These are phyloP conservation scores for Umbelopsis sp. DNA, from an alignment of 371 early-diverging fungal species.

Conservation along the genomic window DNA sequence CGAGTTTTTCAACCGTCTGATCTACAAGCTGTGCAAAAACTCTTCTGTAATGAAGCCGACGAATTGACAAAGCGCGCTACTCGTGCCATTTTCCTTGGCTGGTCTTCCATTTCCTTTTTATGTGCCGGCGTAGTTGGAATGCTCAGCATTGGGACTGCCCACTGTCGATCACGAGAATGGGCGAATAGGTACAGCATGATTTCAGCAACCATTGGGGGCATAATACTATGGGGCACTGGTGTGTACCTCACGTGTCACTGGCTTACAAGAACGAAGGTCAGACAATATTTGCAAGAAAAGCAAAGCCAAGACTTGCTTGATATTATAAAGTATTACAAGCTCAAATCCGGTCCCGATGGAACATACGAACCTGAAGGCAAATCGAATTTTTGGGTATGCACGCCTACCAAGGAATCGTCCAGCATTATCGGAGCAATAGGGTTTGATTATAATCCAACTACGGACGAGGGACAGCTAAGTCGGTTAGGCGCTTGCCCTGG, in stretches of 20 bases:
- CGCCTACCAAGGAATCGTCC: not conserved
- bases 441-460: not conserved
- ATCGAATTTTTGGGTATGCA: slow-evolving; percentile 13
- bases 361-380: slow-evolving; percentile 14
- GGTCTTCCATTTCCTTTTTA: slow-evolving; percentile 4
- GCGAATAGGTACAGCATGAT: slow-evolving; percentile 4
- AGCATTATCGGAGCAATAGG: slow-evolving; percentile 9
- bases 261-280: slow-evolving; percentile 7
- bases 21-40: not conserved
- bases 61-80: not conserved
- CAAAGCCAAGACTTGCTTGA: not conserved
- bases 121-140: slow-evolving; percentile 14
- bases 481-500: not conserved
- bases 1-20: slow-evolving; percentile 15
- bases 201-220: slow-evolving; percentile 8
- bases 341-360: not conserved
- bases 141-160: slow-evolving; percentile 9
- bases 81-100: slow-evolving; percentile 3
- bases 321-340: slow-evolving; percentile 2
- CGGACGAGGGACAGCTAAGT: not conserved
- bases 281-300: not conserved
- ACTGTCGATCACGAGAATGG: not conserved
- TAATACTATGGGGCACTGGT: slow-evolving; percentile 8
- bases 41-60: not conserved
- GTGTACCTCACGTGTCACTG: slow-evolving; percentile 12